phyloP scores from a whole-genome alignment of 345 rosid species.

The Erodium maritimum region DNA sequence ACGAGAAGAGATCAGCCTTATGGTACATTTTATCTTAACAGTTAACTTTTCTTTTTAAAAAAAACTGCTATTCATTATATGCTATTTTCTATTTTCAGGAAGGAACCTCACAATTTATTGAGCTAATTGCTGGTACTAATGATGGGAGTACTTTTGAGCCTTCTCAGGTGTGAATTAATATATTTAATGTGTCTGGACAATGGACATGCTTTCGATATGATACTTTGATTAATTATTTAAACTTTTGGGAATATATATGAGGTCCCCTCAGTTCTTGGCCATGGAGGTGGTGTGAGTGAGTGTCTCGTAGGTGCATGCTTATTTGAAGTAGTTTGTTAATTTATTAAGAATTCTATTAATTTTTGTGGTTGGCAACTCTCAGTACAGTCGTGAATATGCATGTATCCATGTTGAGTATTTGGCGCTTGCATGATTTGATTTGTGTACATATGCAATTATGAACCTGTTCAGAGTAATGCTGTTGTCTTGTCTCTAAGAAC shows the following conservation, averaged over 20 bases:
- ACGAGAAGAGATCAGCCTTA: conserved; percentile 67
- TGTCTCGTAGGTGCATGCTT: neutral
- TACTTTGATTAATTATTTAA: too few relatives aligned
- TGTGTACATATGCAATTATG: neutral
- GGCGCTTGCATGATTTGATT: neutral
- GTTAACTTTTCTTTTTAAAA: neutral
- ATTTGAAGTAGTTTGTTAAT: too few relatives aligned
- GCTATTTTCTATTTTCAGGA: conserved; percentile 42
- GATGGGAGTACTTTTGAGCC: conserved; percentile 64
- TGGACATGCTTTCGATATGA: conserved; percentile 3
- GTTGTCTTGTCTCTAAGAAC: neutral
- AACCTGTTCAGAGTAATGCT: neutral
- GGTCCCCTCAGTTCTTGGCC: neutral
- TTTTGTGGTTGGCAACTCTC: neutral
- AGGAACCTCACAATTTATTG: conserved; percentile 47
- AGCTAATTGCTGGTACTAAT: conserved; percentile 53
- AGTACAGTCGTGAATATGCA: neutral
- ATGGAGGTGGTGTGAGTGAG: neutral
- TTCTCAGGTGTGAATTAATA: conserved; percentile 54
- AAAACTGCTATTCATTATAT: conserved; percentile 5
- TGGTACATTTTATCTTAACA: conserved; percentile 37
- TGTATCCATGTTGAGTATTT: neutral
- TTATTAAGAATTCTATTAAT: too few relatives aligned
- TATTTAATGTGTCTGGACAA: conserved; percentile 1
- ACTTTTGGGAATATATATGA: neutral